Evolutionary conservation across 768 basidiomycete genomes (phyloP), one percentile per base, ranked within the genome.

Genomic region (Peribolospora kevripleyi): DNA sequence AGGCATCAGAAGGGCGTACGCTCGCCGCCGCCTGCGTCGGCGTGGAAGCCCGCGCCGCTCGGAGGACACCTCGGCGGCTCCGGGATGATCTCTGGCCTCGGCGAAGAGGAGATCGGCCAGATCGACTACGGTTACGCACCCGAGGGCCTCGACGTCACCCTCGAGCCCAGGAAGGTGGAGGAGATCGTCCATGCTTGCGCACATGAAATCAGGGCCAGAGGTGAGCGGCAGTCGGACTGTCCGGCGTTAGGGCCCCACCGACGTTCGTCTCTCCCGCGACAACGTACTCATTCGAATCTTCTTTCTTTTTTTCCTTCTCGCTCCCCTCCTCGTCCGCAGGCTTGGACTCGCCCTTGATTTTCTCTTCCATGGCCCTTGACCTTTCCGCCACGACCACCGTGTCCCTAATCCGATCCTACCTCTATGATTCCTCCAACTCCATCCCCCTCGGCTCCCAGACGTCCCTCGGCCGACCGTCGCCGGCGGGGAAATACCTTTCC

Each of bases 311-410:
- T 36, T 14, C 54, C 6, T 41, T 6, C 11, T 52, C 42, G 42
- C 7, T 43, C 36, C 7, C 42, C 8, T 25, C 43, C 37, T 3
- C 42, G 43, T 36, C 46, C 38, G 10, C 58, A 72, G 72, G 72
- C 7, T 74, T 93, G 57, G 80, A 81, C 25, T 86, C 84, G 3
- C 88, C 90, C 25, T 81, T 93, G 69, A 79, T 95, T 58, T 91
- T 95, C 71, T 84, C 84, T 43, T 78, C 76, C 39, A 76, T 81
- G 60, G 87, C 87, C 11, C 77, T 95, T 57, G 88, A 93, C 62
- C 73, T 90, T 46, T 81, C 78, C 47, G 70, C 78, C 5, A 70
- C 77, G n/a, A 75, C 78, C 42, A 77, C 86, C 61, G 79, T 75
- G 61, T 72, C 80, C 51, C 75, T 95, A 54, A 79, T 91, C 58